phyloP scores from a whole-genome alignment of 192 early-diverging fungal species.

The Powellomyces hirtus region DNA sequence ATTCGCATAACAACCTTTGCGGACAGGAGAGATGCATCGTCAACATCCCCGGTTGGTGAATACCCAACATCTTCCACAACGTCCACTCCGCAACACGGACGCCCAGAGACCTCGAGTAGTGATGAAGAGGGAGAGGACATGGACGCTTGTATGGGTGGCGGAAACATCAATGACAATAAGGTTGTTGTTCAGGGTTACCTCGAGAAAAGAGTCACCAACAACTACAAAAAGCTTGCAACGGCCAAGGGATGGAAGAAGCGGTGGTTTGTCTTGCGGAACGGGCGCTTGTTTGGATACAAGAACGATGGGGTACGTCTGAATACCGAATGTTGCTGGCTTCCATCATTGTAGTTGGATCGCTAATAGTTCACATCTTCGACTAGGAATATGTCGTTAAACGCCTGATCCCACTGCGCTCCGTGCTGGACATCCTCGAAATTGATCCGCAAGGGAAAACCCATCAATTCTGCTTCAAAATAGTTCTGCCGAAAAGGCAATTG shows the following conservation, averaged over 20 bases:
- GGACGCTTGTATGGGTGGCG: not conserved
- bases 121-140: slow-evolving; percentile 38
- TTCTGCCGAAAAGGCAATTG: slow-evolving; percentile 41
- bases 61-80: not conserved
- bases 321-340: not conserved
- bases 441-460: slow-evolving; percentile 37
- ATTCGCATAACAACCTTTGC: not conserved
- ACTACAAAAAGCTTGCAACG: slow-evolving; percentile 28
- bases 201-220: slow-evolving; percentile 38
- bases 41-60: not conserved
- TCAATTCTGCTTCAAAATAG: slow-evolving; percentile 43
- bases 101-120: slow-evolving; percentile 30
- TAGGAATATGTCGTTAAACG: slow-evolving; percentile 53
- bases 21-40: not conserved
- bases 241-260: slow-evolving; percentile 45
- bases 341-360: too few relatives aligned
- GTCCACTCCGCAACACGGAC: not conserved
- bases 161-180: slow-evolving; percentile 26
- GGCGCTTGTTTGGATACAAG: slow-evolving; percentile 43
- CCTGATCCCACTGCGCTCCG: slow-evolving; percentile 38
- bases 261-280: slow-evolving; percentile 50
- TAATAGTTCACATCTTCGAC: not conserved
- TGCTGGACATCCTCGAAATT: slow-evolving; percentile 48
- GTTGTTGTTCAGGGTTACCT: slow-evolving; percentile 48
- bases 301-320: slow-evolving; percentile 36